Evolutionary conservation across 2,329 filamentous ascomycete genomes (phyloP).

Genomic region (Fusarium chuoi): DNA sequence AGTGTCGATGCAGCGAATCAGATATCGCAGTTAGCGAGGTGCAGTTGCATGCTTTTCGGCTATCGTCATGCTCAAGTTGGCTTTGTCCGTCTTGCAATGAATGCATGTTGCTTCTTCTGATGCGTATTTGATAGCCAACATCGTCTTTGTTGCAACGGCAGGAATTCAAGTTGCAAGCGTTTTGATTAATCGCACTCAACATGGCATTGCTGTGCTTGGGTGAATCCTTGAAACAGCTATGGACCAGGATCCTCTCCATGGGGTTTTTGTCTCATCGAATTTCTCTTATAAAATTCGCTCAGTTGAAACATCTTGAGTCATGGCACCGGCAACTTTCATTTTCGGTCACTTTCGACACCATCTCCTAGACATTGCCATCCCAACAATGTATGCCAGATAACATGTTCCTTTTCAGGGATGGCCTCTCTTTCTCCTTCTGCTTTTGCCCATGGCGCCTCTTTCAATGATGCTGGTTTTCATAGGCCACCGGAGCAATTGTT

Average conservation of each 20-base stretch:
- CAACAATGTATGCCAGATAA: conserved; percentile 1
- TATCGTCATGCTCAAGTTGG: not conserved
- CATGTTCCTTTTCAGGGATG: not conserved
- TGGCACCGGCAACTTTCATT: conserved; percentile 6
- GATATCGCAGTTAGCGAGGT: conserved; percentile 13
- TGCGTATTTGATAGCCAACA: not conserved
- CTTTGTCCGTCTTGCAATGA: not conserved
- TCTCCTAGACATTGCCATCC: not conserved
- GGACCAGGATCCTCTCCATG: not conserved
- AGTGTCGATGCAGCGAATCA: conserved; percentile 23
- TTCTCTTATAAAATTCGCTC: not conserved
- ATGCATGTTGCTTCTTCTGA: not conserved
- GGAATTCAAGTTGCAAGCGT: not conserved
- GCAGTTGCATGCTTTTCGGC: not conserved
- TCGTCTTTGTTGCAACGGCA: not conserved
- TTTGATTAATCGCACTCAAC: not conserved
- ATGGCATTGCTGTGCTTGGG: not conserved
- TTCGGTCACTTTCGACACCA: not conserved
- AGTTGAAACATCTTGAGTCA: conserved; percentile 24
- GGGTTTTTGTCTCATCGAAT: not conserved
- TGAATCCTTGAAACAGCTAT: not conserved
- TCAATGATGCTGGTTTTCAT: conserved; percentile 1
- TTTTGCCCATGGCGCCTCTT: conserved; percentile 3
- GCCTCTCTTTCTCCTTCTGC: conserved; percentile 11
- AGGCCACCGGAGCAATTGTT: conserved; percentile 18